Base-by-base conservation (phyloP, 768 basidiomycete species). In the Imleria badia region DNA sequence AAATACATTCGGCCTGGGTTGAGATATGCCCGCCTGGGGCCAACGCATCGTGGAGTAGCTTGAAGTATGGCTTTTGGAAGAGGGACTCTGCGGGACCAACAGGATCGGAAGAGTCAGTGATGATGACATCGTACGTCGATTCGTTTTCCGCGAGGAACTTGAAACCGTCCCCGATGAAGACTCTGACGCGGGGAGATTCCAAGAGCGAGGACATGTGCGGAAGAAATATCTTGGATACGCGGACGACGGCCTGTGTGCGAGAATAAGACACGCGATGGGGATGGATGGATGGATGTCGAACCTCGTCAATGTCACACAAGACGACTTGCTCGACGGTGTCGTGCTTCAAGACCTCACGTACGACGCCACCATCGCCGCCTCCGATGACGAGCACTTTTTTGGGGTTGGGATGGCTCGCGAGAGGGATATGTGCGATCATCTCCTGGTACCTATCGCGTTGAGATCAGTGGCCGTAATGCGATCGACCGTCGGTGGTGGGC, bases 31-130 rank as follows among this genome's bases (percentile, higher is more conserved):
- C 96, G 19, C 93, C 94, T 3, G 89, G 88, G 15, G 86, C 77
- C 56, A 99, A 83, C 0, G 95, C 91, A 64, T 94, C 88, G 69
- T 94, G 84, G 53, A 99, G 81, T 34, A 98, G 85, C 71, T 92
- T 82, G 80, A 98, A 99, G 83, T 97, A 99, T 2, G 94, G 91
- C 71, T 94, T 90, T 75, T 98, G 83, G 82, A 99, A 98, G 60
- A 98, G 88, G 22, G 89, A 82, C 42, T 85, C 88, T 42, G 96
- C 96, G 40, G 96, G 96, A 40, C 96, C 96, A 51, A 98, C 93
- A 36, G 96, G 96, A 73, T 98, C 96, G 20, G 94, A 97, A 19
- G 95, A 98, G 72, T 99, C 96, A 58, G 96, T 99, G 76, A 99
- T 91, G 77, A 99, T 98, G 56, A 91, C 92, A 68, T 99, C 96